These are phyloP conservation scores for Gastrolobium bilobum DNA, from an alignment of 306 rosid genomes.

Conservation along the genomic window DNA sequence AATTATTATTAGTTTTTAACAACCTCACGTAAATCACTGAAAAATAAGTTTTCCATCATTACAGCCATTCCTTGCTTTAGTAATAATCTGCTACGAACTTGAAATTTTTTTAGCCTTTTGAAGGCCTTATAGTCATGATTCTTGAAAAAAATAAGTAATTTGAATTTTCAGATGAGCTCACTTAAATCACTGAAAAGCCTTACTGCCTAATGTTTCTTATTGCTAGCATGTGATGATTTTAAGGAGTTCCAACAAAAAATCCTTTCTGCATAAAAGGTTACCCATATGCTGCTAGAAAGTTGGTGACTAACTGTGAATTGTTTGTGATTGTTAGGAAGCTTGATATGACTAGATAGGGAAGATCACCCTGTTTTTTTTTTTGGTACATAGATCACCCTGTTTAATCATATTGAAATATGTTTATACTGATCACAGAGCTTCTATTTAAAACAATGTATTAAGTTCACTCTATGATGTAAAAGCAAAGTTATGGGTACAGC, in stretches of 20 bases:
- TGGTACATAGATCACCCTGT: constrained; percentile 1
- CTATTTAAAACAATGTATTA: constrained; percentile 8
- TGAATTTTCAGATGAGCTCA: neutral
- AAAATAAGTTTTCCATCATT: constrained; percentile 4
- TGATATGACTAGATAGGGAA: constrained; percentile 15
- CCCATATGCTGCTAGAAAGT: neutral
- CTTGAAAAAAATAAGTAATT: constrained; percentile 22
- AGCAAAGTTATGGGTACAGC: neutral
- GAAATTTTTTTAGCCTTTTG: constrained; percentile 31
- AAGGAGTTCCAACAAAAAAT: constrained; percentile 17
- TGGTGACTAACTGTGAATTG: constrained; percentile 27
- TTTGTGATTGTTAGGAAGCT: constrained; percentile 22
- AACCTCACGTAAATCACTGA: neutral
- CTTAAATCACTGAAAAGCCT: constrained; percentile 26
- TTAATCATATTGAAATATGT: constrained; percentile 1
- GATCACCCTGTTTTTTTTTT: constrained; percentile 10
- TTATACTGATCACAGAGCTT: constrained; percentile 10
- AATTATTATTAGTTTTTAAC: neutral
- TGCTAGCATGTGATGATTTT: neutral
- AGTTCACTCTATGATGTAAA: neutral
- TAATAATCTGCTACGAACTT: constrained; percentile 32
- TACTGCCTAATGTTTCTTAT: neutral
- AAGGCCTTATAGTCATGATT: constrained; percentile 31
- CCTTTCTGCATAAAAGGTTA: constrained; percentile 26
- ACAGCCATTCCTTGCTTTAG: constrained; percentile 23